phyloP scores from a whole-genome alignment of 768 basidiomycete genomes.

The Agaricus blazei region DNA sequence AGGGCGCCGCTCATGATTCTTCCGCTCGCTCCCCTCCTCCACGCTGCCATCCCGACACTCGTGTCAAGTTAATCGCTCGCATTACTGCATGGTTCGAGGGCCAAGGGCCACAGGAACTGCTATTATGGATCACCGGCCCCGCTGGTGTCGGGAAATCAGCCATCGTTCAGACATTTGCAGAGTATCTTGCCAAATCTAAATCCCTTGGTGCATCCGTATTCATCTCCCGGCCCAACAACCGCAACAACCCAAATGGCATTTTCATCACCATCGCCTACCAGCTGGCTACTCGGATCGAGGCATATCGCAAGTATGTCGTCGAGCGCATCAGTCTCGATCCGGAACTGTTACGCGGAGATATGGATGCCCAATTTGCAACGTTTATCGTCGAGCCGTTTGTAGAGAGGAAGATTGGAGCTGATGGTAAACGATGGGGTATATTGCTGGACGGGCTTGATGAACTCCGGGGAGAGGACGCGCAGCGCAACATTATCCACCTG shows the following conservation, averaged over 20 bases:
- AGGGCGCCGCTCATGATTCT: background rate
- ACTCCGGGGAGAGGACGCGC: too few relatives aligned
- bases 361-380: background rate
- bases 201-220: constrained; percentile 5
- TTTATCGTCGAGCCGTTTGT: too few relatives aligned
- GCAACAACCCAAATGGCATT: background rate
- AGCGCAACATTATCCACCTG: too few relatives aligned
- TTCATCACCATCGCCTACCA: constrained; percentile 3
- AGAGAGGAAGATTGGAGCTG: too few relatives aligned
- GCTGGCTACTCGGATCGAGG: background rate
- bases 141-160: constrained; percentile 9
- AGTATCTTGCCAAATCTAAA: background rate
- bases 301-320: background rate
- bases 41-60: background rate
- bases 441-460: too few relatives aligned
- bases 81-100: background rate
- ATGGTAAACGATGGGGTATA: too few relatives aligned
- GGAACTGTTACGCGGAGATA: background rate
- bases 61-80: background rate
- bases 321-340: background rate
- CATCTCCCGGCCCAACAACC: background rate
- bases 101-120: too few relatives aligned
- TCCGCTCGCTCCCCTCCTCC: background rate
- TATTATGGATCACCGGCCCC: constrained; percentile 7
- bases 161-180: constrained; percentile 1